phyloP scores from a whole-genome alignment of 306 rosid species.

The Casuarina cunninghamiana region DNA sequence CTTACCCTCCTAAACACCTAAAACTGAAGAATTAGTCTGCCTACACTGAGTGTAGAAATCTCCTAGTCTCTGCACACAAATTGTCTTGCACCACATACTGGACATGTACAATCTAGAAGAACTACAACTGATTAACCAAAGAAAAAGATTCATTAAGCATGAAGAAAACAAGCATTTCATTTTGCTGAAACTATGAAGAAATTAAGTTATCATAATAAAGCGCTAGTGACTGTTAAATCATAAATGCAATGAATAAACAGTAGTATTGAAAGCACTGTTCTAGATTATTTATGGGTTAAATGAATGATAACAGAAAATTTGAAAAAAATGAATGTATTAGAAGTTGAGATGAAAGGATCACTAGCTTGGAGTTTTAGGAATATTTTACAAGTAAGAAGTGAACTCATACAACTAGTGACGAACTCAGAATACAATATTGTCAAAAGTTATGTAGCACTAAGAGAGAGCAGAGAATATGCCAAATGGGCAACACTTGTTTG shows the following conservation, averaged over 20 bases:
- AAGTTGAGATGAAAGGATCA: too few relatives aligned
- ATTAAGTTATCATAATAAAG: neutral
- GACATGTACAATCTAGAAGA: neutral
- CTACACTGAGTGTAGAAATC: neutral
- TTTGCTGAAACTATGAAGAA: neutral
- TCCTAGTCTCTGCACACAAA: neutral
- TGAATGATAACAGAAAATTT: too few relatives aligned
- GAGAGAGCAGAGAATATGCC: too few relatives aligned
- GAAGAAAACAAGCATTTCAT: neutral
- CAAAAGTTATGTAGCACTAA: too few relatives aligned
- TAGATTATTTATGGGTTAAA: neutral
- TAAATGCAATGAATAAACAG: neutral
- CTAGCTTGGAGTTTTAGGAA: too few relatives aligned
- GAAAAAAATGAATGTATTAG: too few relatives aligned
- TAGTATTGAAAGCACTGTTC: neutral
- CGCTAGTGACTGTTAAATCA: neutral
- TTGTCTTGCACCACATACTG: neutral
- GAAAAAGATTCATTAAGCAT: neutral
- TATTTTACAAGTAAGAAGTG: too few relatives aligned
- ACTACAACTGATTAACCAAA: neutral
- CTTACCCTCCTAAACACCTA: neutral
- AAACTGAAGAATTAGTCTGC: neutral
- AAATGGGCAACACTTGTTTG: too few relatives aligned
- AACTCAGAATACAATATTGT: too few relatives aligned
- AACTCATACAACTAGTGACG: too few relatives aligned